These are phyloP conservation scores for Trichosporon sp. DNA, from an alignment of 1,284 basidiomycete species.

Conservation along the genomic window DNA sequence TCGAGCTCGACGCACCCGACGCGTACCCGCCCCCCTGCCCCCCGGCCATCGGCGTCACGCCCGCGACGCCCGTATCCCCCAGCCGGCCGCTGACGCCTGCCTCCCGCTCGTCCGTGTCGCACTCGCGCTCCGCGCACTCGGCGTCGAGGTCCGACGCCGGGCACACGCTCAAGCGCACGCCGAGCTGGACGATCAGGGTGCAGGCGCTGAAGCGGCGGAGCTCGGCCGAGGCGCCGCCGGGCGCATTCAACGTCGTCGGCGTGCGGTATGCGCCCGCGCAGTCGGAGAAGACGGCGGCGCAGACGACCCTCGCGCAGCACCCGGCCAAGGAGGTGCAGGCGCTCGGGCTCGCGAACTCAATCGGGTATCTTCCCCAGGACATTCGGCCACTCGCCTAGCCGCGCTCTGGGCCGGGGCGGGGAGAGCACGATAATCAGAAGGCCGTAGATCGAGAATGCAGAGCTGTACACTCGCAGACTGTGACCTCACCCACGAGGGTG, in stretches of 20 bases:
- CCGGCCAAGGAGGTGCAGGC: neutral
- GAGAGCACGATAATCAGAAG: neutral
- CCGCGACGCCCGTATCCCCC: neutral
- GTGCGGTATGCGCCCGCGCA: neutral
- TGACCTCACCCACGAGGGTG: too few relatives aligned
- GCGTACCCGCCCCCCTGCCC: neutral
- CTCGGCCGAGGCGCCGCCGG: neutral
- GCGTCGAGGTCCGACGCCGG: neutral
- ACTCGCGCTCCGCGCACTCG: neutral
- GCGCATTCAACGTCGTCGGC: neutral
- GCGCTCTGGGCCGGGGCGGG: too few relatives aligned
- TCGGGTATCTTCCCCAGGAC: neutral
- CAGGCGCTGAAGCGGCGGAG: neutral
- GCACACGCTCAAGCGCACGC: neutral
- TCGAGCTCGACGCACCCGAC: too few relatives aligned
- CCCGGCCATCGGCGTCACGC: neutral
- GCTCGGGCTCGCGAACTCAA: neutral
- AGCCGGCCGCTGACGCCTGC: neutral
- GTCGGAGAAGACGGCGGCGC: neutral
- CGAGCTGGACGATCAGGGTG: neutral
- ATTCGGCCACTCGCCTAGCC: neutral
- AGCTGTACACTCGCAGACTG: too few relatives aligned
- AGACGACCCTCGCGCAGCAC: neutral
- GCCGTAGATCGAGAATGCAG: neutral
- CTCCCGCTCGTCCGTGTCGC: neutral